Conservation (phyloP, 306 rosid species). For the Lathyrus tuberosus region DNA sequence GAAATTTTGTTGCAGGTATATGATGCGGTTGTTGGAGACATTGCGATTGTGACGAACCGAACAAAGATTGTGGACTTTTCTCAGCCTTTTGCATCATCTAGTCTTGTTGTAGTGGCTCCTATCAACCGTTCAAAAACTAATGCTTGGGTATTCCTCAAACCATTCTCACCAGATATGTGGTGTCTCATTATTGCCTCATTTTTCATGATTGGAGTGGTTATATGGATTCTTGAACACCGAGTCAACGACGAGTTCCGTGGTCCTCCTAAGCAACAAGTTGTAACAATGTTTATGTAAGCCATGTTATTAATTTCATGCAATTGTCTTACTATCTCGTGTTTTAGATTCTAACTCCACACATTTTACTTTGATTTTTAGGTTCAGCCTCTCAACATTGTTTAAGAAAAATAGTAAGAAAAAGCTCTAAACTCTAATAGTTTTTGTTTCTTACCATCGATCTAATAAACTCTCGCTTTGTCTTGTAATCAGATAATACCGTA, state of each 20-base stretch:
- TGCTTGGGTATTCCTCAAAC: conserved; percentile 93
- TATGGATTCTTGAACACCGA: conserved; percentile 96
- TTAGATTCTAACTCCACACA: conserved; percentile 44
- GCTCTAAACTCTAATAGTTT: conserved; percentile 32
- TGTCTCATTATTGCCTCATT: conserved; percentile 73
- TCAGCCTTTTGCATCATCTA: conserved; percentile 85
- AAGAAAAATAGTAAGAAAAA: conserved; percentile 82
- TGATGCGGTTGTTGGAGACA: conserved; percentile 96
- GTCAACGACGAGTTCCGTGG: conserved; percentile 90
- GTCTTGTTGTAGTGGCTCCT: conserved; percentile 93
- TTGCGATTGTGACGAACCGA: conserved; percentile 87
- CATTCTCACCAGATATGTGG: conserved; percentile 92
- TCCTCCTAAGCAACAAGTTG: conserved; percentile 81
- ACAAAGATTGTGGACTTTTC: conserved; percentile 83
- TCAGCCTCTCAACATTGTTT: conserved; percentile 94
- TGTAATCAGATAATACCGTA: conserved; percentile 68
- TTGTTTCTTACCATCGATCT: conserved; percentile 26
- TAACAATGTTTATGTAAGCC: conserved; percentile 75
- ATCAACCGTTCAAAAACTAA: conserved; percentile 54
- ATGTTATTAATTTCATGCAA: conserved; percentile 1
- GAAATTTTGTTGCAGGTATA: conserved; percentile 58
- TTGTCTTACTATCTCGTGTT: conserved; percentile 24
- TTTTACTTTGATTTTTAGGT: conserved; percentile 67
- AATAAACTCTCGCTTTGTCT: conserved; percentile 35
- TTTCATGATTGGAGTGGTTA: conserved; percentile 71